Base-by-base conservation (phyloP, 2,329 filamentous ascomycete genomes). In the Cercospora zeae-maydis region DNA sequence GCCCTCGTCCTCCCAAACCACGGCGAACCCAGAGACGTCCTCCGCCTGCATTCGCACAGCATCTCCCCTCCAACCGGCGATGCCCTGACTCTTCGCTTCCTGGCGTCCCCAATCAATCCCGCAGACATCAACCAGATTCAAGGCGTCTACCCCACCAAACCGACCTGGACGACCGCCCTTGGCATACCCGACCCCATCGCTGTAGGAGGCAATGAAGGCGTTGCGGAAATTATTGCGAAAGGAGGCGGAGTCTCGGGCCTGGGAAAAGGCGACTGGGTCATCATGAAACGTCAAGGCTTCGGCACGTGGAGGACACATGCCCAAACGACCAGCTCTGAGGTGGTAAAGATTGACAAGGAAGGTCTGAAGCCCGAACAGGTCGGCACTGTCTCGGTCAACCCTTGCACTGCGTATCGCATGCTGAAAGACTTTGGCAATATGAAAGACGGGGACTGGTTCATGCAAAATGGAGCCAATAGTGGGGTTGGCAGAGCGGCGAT, bases 51-150 rank as follows among this genome's bases (percentile, higher is more conserved):
- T 78, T 84, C 80, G 0, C 87, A 93, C 79, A 91, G 89, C 69
- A 91, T 93, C 74, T 88, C 88, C 3, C 90, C 91, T 2, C 84
- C 86, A 3, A 84, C 92, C 66, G 88, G 90, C 53, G 80, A 84
- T 60, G 80, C 84, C 66, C 80, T 96, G 69, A 92, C 93, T 59
- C 82, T 99, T 64, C 91, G 92, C 76, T 88, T 95, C 71, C 90
- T 99, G 71, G 91, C 93, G 33, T 87, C 92, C 0, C 92, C 95
- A 62, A 91, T 99, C 77, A 99, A 99, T 80, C 95, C 95, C 24
- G 93, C 95, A 73, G 95, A 99, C 79, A 91, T 99, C 77, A 99
- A 99, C 82, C 93, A 93, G 72, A 91, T 99, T 73, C 95, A 99
- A 81, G 95, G 95, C 68, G 92, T 93, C 3, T 99, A 99, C 80